phyloP scores from a whole-genome alignment of 352 stramenopile species.

The Pythium dissimile region DNA sequence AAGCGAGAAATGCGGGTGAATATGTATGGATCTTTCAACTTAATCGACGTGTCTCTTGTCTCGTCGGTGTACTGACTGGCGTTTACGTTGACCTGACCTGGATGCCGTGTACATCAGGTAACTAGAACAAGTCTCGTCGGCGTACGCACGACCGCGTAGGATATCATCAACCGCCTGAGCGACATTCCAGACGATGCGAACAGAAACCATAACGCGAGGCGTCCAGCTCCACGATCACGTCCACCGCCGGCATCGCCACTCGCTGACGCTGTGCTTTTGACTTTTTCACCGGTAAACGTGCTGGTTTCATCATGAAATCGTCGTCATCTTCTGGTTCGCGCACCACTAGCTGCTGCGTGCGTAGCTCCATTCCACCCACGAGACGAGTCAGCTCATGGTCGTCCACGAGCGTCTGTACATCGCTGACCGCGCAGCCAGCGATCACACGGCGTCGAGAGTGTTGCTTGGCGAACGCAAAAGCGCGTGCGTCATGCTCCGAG shows the following conservation, averaged over 20 bases:
- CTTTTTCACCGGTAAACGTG: no score
- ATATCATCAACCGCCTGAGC: constrained; percentile 61
- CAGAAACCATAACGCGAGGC: constrained; percentile 42
- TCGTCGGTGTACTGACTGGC: not conserved
- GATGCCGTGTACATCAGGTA: constrained; percentile 25
- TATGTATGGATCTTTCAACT: not conserved
- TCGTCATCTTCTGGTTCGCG: constrained; percentile 9
- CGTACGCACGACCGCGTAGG: constrained; percentile 32
- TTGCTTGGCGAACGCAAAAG: constrained; percentile 33
- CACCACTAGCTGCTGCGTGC: no score
- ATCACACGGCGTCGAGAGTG: constrained; percentile 68
- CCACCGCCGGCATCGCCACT: constrained; percentile 55
- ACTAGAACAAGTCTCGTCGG: constrained; percentile 35
- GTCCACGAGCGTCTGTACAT: constrained; percentile 70
- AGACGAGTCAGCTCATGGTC: constrained; percentile 71
- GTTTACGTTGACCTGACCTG: constrained; percentile 12
- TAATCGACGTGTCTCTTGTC: not conserved
- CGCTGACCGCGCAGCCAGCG: constrained; percentile 73
- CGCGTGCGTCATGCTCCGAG: constrained; percentile 6
- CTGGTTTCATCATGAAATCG: not conserved
- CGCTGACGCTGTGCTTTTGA: constrained; percentile 29
- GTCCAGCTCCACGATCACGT: constrained; percentile 80
- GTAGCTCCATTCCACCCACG: constrained; percentile 63
- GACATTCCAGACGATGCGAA: constrained; percentile 57
- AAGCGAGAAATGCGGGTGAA: not conserved